phyloP scores from a whole-genome alignment of 345 rosid species.

The Laguncularia racemosa region DNA sequence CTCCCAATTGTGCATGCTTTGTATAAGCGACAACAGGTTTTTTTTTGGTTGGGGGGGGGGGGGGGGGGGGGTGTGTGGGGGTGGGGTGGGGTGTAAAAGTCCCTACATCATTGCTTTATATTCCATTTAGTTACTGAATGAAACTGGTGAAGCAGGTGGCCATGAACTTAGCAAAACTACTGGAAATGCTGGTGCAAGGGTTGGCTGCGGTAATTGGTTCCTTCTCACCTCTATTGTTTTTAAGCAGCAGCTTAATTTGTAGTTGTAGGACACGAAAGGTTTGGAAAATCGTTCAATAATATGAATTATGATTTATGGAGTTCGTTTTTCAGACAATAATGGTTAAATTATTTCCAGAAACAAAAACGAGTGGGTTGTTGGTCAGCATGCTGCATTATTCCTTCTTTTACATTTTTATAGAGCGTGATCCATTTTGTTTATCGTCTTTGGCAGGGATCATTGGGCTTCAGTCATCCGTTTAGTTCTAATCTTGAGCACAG shows the following conservation, averaged over 20 bases:
- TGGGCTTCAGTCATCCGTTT: slow-evolving; percentile 70
- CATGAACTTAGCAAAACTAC: slow-evolving; percentile 90
- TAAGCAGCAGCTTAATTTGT: too few species aligned
- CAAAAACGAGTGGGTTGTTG: too few species aligned
- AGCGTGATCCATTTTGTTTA: neutral
- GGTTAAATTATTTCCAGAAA: too few species aligned
- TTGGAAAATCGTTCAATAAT: too few species aligned
- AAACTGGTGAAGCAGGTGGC: slow-evolving; percentile 40
- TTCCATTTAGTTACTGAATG: neutral
- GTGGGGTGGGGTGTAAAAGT: too few species aligned
- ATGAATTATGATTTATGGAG: too few species aligned
- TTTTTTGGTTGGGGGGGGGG: neutral
- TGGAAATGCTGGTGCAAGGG: slow-evolving; percentile 89
- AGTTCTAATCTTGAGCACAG: slow-evolving; percentile 5
- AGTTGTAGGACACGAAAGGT: too few species aligned
- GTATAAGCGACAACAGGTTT: neutral
- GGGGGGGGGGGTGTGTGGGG: too few species aligned
- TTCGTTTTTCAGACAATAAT: too few species aligned
- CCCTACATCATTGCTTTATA: neutral
- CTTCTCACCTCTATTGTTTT: neutral
- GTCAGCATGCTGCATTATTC: neutral
- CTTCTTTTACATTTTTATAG: neutral
- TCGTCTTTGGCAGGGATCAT: slow-evolving; percentile 53
- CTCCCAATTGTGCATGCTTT: too few species aligned
- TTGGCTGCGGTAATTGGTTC: slow-evolving; percentile 66